These are phyloP conservation scores for Heliosperma pusillum DNA, from an alignment of 148 eudicot genomes.

Conservation along the genomic window DNA sequence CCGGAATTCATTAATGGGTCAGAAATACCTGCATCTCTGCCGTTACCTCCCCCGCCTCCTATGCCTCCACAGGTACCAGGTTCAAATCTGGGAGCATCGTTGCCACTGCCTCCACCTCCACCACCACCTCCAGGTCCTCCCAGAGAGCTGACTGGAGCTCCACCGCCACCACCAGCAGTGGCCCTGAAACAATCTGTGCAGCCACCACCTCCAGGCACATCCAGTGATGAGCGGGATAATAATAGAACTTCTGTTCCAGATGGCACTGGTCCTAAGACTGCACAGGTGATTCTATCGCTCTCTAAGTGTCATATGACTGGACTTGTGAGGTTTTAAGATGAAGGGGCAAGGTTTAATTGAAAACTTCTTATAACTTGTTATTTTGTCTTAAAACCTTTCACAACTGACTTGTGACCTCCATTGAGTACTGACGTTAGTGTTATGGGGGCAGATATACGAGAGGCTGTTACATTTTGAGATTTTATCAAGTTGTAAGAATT, in stretches of 20 bases:
- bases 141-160: constrained; percentile 50
- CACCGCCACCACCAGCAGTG: constrained; percentile 49
- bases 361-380: not conserved
- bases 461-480: not conserved
- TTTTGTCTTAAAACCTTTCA: not conserved
- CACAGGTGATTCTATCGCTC: constrained; percentile 40
- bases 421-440: not conserved
- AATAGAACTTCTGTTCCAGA: constrained; percentile 39
- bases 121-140: constrained; percentile 74
- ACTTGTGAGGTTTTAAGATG: constrained; percentile 8
- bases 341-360: not conserved
- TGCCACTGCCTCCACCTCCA: constrained; percentile 62
- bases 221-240: constrained; percentile 43
- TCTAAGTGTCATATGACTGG: not conserved
- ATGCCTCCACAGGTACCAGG: constrained; percentile 65
- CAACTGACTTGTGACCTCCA: not conserved
- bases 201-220: constrained; percentile 76
- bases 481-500: not conserved
- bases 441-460: not conserved
- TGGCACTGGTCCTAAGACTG: constrained; percentile 37
- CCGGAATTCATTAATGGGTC: constrained; percentile 44
- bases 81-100: constrained; percentile 42
- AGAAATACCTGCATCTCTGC: constrained; percentile 54
- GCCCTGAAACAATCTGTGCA: constrained; percentile 47
- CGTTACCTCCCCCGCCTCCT: constrained; percentile 89